Base-by-base conservation (phyloP, 306 rosid genomes). In the Gillenia trifoliata region DNA sequence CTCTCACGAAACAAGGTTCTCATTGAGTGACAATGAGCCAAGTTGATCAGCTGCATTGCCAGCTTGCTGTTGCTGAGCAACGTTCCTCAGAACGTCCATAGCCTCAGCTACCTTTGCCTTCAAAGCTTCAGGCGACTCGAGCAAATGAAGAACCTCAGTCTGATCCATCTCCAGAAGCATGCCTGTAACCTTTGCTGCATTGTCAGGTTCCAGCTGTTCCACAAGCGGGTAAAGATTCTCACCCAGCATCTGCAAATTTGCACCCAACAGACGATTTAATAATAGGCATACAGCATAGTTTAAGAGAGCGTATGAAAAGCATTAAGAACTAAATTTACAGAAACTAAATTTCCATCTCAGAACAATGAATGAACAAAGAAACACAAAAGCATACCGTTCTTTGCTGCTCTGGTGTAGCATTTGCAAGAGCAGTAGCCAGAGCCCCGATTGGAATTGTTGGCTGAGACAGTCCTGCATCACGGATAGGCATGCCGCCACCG, bases 131-230 rank as follows among this genome's bases (percentile, higher is more conserved):
- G 99, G 99, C 12, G 99, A 95, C 88, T 95, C 99, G 0, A 95
- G 99, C 86, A 95, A 82, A 83, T 95, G 99, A 81, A 95, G 73
- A 72, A 95, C 99, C 83, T 95, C 99, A 49, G 99, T 84, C 80
- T 95, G 99, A 83, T 95, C 99, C 99, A 95, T 95, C 90, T 95
- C 99, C 80, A 95, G 83, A 72, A 95, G 99, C 99, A 95, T 95
- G 71, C 99, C 99, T 1, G 99, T 95, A 31, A 95, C 99, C 84
- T 95, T 95, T 7, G 99, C 99, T 15, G 99, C 98, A 67, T 95
- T 89, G 23, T 95, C 99, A 22, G 92, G 88, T 86, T 95, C 99
- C 78, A 95, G 84, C 84, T 90, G 99, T 25, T 95, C 99, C 89
- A 95, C 99, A 1, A 89, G 99, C 4, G 99, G 99, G 83, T 95